Base-by-base conservation (phyloP, 805 yeast genomes). In the Ogataea pini region DNA sequence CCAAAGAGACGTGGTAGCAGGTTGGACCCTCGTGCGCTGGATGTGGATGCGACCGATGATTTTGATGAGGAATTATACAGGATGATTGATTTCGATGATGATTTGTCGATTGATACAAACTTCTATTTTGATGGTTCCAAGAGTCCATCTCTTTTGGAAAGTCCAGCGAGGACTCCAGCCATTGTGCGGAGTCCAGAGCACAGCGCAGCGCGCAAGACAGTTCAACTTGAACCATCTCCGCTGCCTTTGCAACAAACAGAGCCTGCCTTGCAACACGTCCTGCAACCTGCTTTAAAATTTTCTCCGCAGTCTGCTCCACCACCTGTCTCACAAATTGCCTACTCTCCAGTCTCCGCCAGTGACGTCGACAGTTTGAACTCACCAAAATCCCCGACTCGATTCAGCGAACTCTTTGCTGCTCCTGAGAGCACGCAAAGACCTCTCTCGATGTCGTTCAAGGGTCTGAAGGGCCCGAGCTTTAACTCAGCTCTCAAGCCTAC, bases 401-500 rank as follows among this genome's bases (percentile, higher is more conserved):
- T 46, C 28, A 29, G 38, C 19, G 31, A 37, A 22, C 18, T 29
- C 31, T 29, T 36, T 13, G 13, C 37, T 12, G 25, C 41, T 16
- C 36, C 39, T 25, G 20, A 32, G 4, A 34, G 24, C 37, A 10
- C 37, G n/a, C 40, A 42, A 13, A 49, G 55, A 37, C 58, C 80
- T 17, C 65, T 74, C 9, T 74, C 63, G 7, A 69, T 75, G 75
- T 82, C 88, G 1, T 82, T 82, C 65, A 76, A 76, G 51, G 90
- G 90, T 0, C 62, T 84, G 46, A 74, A 69, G 46, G 86, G 82
- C 0, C 85, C 89, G 1, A 69, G 79, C 1, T 77, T 82, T 52
- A 75, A 75, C 34, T 54, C 63, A 3, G 29, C 60, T 1, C 44
- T 65, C 36, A 64, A 60, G 40, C 56, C 62, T 3, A 52, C 61